These are phyloP conservation scores for Violaceomyces palustris DNA, from an alignment of 1,284 basidiomycete species.

Conservation along the genomic window DNA sequence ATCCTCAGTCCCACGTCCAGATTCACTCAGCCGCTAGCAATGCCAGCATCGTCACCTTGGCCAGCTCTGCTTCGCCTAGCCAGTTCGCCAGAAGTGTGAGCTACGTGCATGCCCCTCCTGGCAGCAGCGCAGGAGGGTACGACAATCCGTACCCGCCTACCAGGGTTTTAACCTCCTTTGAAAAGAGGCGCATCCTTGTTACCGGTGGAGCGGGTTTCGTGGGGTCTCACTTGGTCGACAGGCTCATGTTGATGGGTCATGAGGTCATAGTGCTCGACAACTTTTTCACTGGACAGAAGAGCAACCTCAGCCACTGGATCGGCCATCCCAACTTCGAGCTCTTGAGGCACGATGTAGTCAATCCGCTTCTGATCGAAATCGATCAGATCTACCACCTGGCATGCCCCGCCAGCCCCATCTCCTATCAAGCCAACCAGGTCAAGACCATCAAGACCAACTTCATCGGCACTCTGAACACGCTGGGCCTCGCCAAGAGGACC, in stretches of 20 bases:
- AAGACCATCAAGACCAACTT: slow-evolving; percentile 84
- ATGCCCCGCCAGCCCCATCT: slow-evolving; percentile 39
- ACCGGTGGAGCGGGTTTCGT: slow-evolving; percentile 95
- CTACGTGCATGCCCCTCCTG: slow-evolving; percentile 25
- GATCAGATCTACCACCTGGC: slow-evolving; percentile 47
- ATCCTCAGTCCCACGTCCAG: neutral
- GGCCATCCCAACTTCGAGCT: slow-evolving; percentile 98
- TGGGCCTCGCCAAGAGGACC: slow-evolving; percentile 93
- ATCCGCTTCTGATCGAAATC: slow-evolving; percentile 37
- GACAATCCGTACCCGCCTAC: slow-evolving; percentile 70
- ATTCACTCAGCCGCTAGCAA: neutral
- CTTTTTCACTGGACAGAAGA: slow-evolving; percentile 95
- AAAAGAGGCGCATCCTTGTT: slow-evolving; percentile 82
- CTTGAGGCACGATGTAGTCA: slow-evolving; percentile 81
- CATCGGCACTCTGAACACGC: slow-evolving; percentile 81
- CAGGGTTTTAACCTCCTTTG: slow-evolving; percentile 69
- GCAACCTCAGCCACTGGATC: slow-evolving; percentile 66
- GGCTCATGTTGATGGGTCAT: slow-evolving; percentile 93
- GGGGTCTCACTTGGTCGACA: slow-evolving; percentile 85
- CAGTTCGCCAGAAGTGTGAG: slow-evolving; percentile 11
- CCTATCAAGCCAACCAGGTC: slow-evolving; percentile 44
- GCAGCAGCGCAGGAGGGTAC: slow-evolving; percentile 5
- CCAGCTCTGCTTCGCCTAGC: slow-evolving; percentile 2
- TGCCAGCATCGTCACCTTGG: neutral
- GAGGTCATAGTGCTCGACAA: slow-evolving; percentile 96